phyloP scores from a whole-genome alignment of 805 yeast genomes.

The Candida jianshihensis region DNA sequence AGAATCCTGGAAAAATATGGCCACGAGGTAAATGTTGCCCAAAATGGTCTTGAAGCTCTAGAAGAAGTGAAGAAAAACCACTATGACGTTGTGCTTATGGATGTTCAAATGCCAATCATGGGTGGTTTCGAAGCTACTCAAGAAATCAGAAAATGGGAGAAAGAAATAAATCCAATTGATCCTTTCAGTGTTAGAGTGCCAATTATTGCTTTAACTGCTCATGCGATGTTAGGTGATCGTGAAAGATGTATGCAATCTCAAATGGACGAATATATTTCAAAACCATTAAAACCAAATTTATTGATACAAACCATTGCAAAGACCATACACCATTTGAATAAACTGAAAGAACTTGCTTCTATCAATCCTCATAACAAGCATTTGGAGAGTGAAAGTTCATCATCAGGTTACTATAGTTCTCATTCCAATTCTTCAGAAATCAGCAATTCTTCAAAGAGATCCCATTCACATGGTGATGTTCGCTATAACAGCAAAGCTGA shows the following conservation, averaged over 20 bases:
- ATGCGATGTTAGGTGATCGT: constrained; percentile 90
- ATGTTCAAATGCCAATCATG: constrained; percentile 96
- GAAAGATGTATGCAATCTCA: constrained; percentile 82
- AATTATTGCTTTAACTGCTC: constrained; percentile 85
- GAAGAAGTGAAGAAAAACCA: constrained; percentile 63
- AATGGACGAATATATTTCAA: constrained; percentile 87
- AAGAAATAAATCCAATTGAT: constrained; percentile 65
- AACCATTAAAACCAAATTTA: constrained; percentile 75
- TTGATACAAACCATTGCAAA: constrained; percentile 75
- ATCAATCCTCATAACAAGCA: constrained; percentile 17
- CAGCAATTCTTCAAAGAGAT: constrained; percentile 3
- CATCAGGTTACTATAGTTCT: constrained; percentile 3
- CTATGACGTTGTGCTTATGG: constrained; percentile 84
- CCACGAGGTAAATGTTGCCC: constrained; percentile 78
- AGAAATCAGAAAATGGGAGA: constrained; percentile 82
- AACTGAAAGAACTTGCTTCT: constrained; percentile 44
- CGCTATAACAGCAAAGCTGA: background rate
- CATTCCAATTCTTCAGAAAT: constrained; percentile 7
- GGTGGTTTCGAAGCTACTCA: constrained; percentile 92
- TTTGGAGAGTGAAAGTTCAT: constrained; percentile 12
- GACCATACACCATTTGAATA: constrained; percentile 62
- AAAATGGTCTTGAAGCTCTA: constrained; percentile 77
- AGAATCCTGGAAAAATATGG: constrained; percentile 81
- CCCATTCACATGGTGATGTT: constrained; percentile 10
- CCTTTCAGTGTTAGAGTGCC: constrained; percentile 72